Evolutionary conservation across 805 yeast species (phyloP), one percentile per base, ranked within the genome.

Genomic region (Cyberlindnera americana): DNA sequence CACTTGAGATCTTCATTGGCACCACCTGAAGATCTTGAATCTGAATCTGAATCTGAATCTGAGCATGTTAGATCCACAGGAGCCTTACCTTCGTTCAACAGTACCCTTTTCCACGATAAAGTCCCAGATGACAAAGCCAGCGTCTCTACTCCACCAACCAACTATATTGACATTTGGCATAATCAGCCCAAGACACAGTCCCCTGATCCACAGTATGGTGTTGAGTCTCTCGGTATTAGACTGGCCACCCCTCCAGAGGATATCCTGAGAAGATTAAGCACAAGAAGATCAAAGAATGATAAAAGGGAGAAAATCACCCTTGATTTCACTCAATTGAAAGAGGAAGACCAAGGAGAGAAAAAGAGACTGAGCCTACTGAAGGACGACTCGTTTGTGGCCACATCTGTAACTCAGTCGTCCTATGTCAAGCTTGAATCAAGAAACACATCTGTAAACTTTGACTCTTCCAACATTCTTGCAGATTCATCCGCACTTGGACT

Each of bases 181-280:
- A 52, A 43, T 32, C 68, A 17, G 60, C 64, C 40, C 60, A 66
- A 46, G 23, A 33, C 48, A 14, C n/a, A 4, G 3, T 44, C 53
- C 1, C 53, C 50, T 9, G 19, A 48, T 6, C 54, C 57, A 13
- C 59, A 56, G 31, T 56, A 56, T 28, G 27, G 41, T 2, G 9
- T 27, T n/a, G 37, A 39, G 8, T 38, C 43, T 10, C 24, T 42
- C 10, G 42, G 38, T 4, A 23, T 40, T 3, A 48, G 48, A 39
- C 50, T 45, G 13, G 35, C 36, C n/a, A 14, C 51, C 8, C 53
- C 57, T 14, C 56, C 60, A 10, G 40, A 40, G 19, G 44, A 43
- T 17, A 46, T 56, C 10, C 32, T 52, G 41, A 49, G 44, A n/a
- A 34, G 51, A 15, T 28, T 56, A 14, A 46, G 50, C 15, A 49